Evolutionary conservation across 75 land plant genomes (phyloP).

Genomic region (Adiantum capillusveneris): DNA sequence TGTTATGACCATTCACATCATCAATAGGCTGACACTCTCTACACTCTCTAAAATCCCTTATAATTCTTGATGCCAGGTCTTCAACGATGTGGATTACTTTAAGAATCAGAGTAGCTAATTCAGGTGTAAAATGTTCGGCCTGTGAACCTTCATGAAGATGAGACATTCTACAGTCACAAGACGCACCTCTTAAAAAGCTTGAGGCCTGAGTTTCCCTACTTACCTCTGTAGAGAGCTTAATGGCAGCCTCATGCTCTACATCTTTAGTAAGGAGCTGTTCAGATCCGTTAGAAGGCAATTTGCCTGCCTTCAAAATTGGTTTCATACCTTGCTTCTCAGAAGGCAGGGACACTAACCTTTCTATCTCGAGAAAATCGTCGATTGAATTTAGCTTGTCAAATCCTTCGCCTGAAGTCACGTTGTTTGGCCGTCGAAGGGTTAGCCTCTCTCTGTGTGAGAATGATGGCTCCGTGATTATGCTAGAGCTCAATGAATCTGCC

Average conservation of each 20-base stretch:
- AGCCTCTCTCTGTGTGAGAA: background rate
- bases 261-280: constrained; percentile 7
- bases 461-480: background rate
- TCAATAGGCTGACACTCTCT: background rate
- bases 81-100: background rate
- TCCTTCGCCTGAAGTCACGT: constrained; percentile 8
- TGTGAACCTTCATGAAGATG: too few relatives aligned
- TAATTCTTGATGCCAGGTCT: background rate
- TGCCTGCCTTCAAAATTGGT: background rate
- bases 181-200: constrained; percentile 4
- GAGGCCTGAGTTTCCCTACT: constrained; percentile 10
- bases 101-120: too few relatives aligned
- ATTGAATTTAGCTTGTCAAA: constrained; percentile 2
- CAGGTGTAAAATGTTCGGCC: too few relatives aligned
- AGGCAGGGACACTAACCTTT: background rate
- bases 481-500: background rate
- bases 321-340: background rate
- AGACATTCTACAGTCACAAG: too few relatives aligned
- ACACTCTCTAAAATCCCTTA: background rate
- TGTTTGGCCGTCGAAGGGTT: background rate
- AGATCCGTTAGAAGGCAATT: constrained; percentile 2
- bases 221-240: constrained; percentile 17
- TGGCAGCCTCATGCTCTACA: constrained; percentile 13
- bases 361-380: constrained; percentile 1
- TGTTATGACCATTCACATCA: background rate